Base-by-base conservation (phyloP, 2,329 filamentous ascomycete species). In the Cladosporium sp. region DNA sequence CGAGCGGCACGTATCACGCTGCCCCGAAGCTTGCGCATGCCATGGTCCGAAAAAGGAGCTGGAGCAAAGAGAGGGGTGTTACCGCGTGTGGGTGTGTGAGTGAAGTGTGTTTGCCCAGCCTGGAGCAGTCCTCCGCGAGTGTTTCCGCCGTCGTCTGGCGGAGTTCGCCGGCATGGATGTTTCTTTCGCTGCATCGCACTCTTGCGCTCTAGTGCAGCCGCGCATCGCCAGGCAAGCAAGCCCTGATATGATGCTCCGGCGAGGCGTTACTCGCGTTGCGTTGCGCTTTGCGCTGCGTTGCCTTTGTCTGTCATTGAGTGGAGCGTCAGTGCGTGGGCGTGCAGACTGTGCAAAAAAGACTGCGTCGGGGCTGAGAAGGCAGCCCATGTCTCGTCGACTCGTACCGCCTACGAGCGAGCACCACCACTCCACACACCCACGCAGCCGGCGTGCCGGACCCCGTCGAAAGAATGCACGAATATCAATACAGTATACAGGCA, bases 1-100 rank as follows among this genome's bases (percentile, higher is more conserved):
- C 60, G 60, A 63, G 60, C 49, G 60, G 60, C 60, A 51, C 60
- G 49, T 39, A 56, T 63, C 60, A 63, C 60, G 36, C 48, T 54
- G 48, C 23, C 21, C 60, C 49, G 49, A 56, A 63, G 60, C 60
- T 63, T 63, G 60, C 59, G 51, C 51, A 54, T 48, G 32, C 48
- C 58, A 60, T 48, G 59, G 54, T 39, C 59, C 59, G 59, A 62
- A 30, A 30, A 54, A 48, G 26, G 36, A 48, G 58, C 46, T 62
- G 48, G 59, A 62, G 58, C 51, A 28, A 34, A 11, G 54, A 34
- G 54, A 57, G 54, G 54, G 54, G 54, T 57, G 32, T n/a, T 25
- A 8, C 39, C 39, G 39, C n/a, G 39, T 46, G 26, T 54, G 26
- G 51, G 25, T 28, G 51, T 28, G 49, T 28, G 49, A 26, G 28